Percentiles rank a stretch among this genome's conserved stretches.
Conservation (phyloP, 495 filamentous ascomycete species). For the Penicillium chermesinum region DNA sequence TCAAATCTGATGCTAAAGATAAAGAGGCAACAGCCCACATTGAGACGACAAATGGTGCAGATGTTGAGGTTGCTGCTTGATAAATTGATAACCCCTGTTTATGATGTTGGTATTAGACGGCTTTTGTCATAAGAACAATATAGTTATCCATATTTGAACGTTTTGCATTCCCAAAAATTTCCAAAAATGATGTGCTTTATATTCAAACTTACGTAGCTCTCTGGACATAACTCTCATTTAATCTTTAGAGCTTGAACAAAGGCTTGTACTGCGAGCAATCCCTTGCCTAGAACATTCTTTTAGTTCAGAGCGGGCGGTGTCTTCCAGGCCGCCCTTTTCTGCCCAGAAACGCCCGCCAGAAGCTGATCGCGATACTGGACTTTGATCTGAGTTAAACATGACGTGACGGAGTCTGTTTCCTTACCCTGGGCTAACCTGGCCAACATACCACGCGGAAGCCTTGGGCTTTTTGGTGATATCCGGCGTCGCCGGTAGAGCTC, state of each 20-base stretch:
- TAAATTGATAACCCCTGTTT: neutral
- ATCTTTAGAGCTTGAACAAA: too few species aligned
- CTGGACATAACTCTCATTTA: too few species aligned
- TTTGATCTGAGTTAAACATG: neutral
- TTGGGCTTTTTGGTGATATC: too few species aligned
- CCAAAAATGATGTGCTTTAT: neutral
- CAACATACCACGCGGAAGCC: too few species aligned
- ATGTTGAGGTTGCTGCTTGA: neutral
- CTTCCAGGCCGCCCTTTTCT: neutral
- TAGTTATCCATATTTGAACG: neutral
- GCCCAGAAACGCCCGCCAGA: neutral
- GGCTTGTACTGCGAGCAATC: too few species aligned
- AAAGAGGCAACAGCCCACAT: neutral
- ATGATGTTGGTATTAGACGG: conserved; percentile 3
- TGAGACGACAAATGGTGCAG: neutral
- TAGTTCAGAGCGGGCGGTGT: too few species aligned
- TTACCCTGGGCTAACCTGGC: too few species aligned
- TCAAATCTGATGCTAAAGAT: conserved; percentile 24
- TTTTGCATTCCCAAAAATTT: neutral
- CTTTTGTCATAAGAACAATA: conserved; percentile 4
- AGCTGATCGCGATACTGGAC: neutral
- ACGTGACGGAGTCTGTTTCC: neutral
- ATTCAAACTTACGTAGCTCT: neutral
- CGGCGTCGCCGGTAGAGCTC: too few species aligned
- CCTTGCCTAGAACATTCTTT: too few species aligned